These are phyloP conservation scores for Carex myosuroides DNA, from an alignment of 176 grass and related monocot species.

Conservation along the genomic window DNA sequence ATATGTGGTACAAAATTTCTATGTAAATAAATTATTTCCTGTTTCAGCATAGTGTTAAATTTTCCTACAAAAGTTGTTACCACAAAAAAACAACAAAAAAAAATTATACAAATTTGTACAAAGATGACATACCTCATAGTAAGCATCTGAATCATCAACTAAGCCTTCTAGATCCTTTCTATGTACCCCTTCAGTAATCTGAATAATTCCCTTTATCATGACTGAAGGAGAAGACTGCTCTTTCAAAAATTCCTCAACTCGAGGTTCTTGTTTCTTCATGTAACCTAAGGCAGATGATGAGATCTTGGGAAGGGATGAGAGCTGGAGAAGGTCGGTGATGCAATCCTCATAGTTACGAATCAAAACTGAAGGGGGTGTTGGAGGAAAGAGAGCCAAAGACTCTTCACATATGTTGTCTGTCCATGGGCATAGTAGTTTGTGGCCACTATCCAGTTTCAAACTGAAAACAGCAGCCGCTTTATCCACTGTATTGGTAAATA, in stretches of 20 bases:
- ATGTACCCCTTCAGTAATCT: conserved; percentile 43
- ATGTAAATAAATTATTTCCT: not conserved
- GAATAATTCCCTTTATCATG: conserved; percentile 38
- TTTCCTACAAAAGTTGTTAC: not conserved
- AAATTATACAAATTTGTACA: conserved; percentile 9
- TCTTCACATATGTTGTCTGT: conserved; percentile 96
- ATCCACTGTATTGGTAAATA: conserved; percentile 58
- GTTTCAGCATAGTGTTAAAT: not conserved
- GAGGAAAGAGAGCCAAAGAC: conserved; percentile 76
- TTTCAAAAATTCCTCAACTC: conserved; percentile 60
- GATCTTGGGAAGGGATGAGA: conserved; percentile 77
- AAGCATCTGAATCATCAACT: conserved; percentile 57
- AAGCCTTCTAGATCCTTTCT: conserved; percentile 58
- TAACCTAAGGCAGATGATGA: conserved; percentile 44
- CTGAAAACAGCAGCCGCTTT: conserved; percentile 92
- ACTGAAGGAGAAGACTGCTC: conserved; percentile 40
- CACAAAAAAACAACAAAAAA: not conserved
- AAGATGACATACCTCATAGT: conserved; percentile 73
- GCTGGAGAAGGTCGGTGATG: conserved; percentile 51
- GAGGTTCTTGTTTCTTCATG: conserved; percentile 66
- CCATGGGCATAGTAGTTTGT: conserved; percentile 95
- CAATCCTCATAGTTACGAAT: conserved; percentile 54
- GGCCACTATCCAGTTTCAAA: conserved; percentile 85
- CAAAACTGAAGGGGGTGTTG: conserved; percentile 63
- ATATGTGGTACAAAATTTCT: not conserved